Base-by-base conservation (phyloP, 371 early-diverging fungal species). In the Dichotomocladium elegans region DNA sequence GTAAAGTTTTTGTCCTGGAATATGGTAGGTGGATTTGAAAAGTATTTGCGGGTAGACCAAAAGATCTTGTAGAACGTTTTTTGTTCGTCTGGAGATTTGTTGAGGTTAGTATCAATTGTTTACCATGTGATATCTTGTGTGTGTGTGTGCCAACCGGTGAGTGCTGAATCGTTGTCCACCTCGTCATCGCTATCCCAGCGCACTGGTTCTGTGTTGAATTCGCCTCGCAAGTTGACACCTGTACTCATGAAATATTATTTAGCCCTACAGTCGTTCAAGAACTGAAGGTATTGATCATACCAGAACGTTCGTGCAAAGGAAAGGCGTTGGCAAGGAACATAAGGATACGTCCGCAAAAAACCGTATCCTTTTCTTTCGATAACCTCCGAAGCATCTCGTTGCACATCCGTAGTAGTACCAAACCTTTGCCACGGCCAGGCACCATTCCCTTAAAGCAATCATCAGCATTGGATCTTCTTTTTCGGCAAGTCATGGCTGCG, bases 181-280 rank as follows among this genome's bases (percentile, higher is more conserved):
- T 66, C 60, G 28, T 78, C 79, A 26, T 81, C 75, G 25, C 60
- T 60, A 37, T 87, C 86, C 43, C 66, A 77, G 14, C 63, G 61
- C 8, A 77, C 66, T 55, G 86, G 87, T 22, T 86, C 83, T 11
- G 67, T 64, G 51, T 92, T 88, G 66, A 89, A 91, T 43, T 92
- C 89, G 29, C 94, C 94, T 9, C 83, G 72, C 37, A 90, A 59
- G 43, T 93, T 93, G 51, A 92, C 91, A 27, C 92, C 90, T 44
- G 11, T 9, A 46, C 7, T 15, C 31, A 44, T 3, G 22, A 21
- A 19, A 34, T 19, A 17, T 37, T 5, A 31, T 3, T n/a, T n/a
- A 28, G n/a, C n/a, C n/a, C n/a, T n/a, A n/a, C n/a, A 31, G 21
- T 11, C n/a, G 2, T 8, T 14, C 22, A 43, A 1, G 14, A 22